Base-by-base conservation (phyloP, 805 yeast species). In the Grigorovia humatica region DNA sequence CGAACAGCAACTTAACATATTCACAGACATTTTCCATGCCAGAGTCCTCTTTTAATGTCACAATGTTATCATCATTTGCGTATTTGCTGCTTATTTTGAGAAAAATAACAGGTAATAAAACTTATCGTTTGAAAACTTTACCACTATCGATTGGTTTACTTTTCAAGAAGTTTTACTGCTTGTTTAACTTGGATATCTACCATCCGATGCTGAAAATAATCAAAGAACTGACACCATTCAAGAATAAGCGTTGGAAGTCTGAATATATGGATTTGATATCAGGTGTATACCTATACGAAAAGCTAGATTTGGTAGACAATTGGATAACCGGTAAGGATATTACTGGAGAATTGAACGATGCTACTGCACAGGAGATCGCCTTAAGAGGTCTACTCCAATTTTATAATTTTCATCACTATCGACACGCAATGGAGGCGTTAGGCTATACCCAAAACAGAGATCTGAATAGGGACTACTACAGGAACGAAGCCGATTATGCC, bases 231-330 rank as follows among this genome's bases (percentile, higher is more conserved):
- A 82, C 89, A 1, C 96, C 97, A 0, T 88, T 84, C 68, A 90
- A 88, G 60, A 96, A 96, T 18, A 81, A 93, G 54, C 89, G 90
- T 66, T 91, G 99, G 99, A 82, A 89, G 59, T 79, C 89, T 13
- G 79, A 82, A 55, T 93, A 91, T 64, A 91, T 93, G 97, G 96
- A 90, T 57, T 73, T 93, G 46, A 86, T 91, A 4, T 88, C 96
- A 0, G 82, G 87, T 54, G 89, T 91, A 2, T 91, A 85, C 60
- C 65, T 93, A 29, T 82, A 88, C 62, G 79, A 87, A 59, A 79
- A 81, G 58, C 71, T 89, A 42, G 79, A 82, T 17, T 66, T 91
- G 47, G 76, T 81, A 54, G 99, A 91, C 63, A 83, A 82, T 55
- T 91, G 98, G 98, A 74, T 91, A 30, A 82, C 82, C 15, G 96